Base-by-base conservation (phyloP, 2,329 filamentous ascomycete species). In the Alternaria infectoria region DNA sequence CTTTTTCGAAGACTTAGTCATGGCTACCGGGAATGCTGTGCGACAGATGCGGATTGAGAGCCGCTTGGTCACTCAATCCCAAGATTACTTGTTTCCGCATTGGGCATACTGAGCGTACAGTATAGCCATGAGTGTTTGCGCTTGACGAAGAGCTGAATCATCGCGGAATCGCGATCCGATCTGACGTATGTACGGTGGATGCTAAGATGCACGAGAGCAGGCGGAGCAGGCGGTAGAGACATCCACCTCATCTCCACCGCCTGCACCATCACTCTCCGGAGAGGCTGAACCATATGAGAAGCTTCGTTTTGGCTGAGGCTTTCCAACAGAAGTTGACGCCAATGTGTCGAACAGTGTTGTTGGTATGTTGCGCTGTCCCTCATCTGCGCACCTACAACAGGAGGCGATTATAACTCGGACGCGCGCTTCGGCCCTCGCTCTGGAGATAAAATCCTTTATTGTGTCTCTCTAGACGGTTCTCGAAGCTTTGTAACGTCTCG, bases 41-140 rank as follows among this genome's bases (percentile, higher is more conserved):
- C 49, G 40, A 56, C 23, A 50, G n/a, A 56, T 59, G 46, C 62
- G 59, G 62, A 50, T 51, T 54, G 30, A 5, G 28, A 25, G 56
- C 45, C 54, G 50, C 52, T 26, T 61, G 54, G 54, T 52, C 17
- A 64, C 51, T 60, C 12, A 11, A 30, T 10, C 19, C 30, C 26
- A 30, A 44, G 44, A 59, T 65, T 70, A 70, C 66, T 57, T 69
- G 54, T 64, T 72, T 62, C 70, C 59, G 40, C 15, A 65, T 67
- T 57, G 21, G 60, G 62, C 40, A 51, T 54, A 50, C 67, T 66
- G 69, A 43, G 54, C 15, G 10, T n/a, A 17, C 28, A 43, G 13
- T 40, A 19, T 30, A 54, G 59, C 5, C 2, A 17, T 40, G n/a
- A 28, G 59, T 61, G 64, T 62, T 8, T 23, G 8, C n/a, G 36